Evolutionary conservation across 1,284 basidiomycete genomes (phyloP), one percentile per base, ranked within the genome.

Genomic region (Cystobasidium sp.): DNA sequence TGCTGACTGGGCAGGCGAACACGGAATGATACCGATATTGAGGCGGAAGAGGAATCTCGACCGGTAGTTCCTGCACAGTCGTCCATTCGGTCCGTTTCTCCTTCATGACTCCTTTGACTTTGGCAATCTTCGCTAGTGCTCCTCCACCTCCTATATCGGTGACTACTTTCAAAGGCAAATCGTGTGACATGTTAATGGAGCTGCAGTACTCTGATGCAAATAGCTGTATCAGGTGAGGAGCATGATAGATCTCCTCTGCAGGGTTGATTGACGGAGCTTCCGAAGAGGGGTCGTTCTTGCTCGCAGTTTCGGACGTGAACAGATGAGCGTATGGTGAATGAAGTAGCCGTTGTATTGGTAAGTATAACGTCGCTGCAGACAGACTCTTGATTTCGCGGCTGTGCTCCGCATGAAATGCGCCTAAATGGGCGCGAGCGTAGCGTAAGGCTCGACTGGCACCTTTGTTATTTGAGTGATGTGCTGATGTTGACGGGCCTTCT

Each of bases 1-100:
- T 99, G 16, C 93, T 96, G 41, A 99, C 96, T 0, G 97, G 94
- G 82, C 97, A 99, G 53, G 94, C 90, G 82, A 99, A 99, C 75
- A 97, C 91, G 1, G 94, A 97, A 82, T 99, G 97, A 83, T 96
- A 98, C 41, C 93, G 86, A 79, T 94, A 90, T 78, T 92, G 89
- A 0, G 89, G 84, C 0, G 91, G 89, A 12, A 99, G 82, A 0
- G 93, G 92, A 77, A 99, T 93, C 84, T 97, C 96, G 81, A 84
- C 81, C 9, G 83, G 83, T 44, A 84, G 75, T 75, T 84, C 83
- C 58, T 82, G 81, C 0, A 79, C 80, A 31, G 83, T 82, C 68
- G 78, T 82, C 83, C 83, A 84, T 72, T 83, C 83, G 20, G 82
- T 84, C 18, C 81, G 78, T 59, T 81, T 80, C 75, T 83, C 79